These are phyloP conservation scores for Penicillium nucicola DNA, from an alignment of 495 filamentous ascomycete genomes.

Conservation along the genomic window DNA sequence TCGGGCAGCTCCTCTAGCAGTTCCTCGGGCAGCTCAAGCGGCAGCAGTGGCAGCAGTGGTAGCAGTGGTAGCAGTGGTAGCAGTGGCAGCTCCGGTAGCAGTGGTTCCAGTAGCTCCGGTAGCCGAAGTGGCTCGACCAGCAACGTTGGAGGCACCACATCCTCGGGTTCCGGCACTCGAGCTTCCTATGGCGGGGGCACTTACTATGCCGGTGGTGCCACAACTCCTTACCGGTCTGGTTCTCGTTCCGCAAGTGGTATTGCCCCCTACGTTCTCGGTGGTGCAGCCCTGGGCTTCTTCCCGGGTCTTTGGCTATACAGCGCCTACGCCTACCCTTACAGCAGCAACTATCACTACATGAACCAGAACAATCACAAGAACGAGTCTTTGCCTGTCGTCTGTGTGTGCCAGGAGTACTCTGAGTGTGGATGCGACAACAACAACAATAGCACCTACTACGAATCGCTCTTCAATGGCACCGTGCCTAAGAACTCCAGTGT, in stretches of 20 bases:
- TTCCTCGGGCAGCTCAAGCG: constrained; percentile 22
- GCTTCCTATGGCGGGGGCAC: constrained; percentile 57
- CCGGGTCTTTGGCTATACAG: constrained; percentile 57
- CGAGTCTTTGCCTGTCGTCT: constrained; percentile 68
- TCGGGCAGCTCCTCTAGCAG: constrained; percentile 10
- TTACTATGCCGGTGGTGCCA: constrained; percentile 78
- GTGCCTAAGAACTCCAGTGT: constrained; percentile 63
- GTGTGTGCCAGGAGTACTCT: constrained; percentile 66
- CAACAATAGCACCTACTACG: constrained; percentile 52
- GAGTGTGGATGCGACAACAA: constrained; percentile 86
- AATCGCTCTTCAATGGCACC: constrained; percentile 63
- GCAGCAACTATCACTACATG: constrained; percentile 56
- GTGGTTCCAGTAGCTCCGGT: constrained; percentile 22
- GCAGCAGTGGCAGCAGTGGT: constrained; percentile 23
- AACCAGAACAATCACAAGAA: constrained; percentile 48
- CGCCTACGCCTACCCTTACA: constrained; percentile 64
- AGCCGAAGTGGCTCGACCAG: constrained; percentile 23
- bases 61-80: constrained; percentile 20
- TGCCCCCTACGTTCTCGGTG: constrained; percentile 54
- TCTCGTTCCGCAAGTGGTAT: constrained; percentile 52
- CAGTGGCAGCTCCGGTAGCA: constrained; percentile 19
- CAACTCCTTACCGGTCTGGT: constrained; percentile 66
- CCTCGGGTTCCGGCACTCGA: constrained; percentile 55
- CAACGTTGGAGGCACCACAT: constrained; percentile 63
- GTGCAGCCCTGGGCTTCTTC: constrained; percentile 55